Evolutionary conservation across 805 yeast species (phyloP), one percentile per base, ranked within the genome.

Genomic region (Lachancea thermotolerans): DNA sequence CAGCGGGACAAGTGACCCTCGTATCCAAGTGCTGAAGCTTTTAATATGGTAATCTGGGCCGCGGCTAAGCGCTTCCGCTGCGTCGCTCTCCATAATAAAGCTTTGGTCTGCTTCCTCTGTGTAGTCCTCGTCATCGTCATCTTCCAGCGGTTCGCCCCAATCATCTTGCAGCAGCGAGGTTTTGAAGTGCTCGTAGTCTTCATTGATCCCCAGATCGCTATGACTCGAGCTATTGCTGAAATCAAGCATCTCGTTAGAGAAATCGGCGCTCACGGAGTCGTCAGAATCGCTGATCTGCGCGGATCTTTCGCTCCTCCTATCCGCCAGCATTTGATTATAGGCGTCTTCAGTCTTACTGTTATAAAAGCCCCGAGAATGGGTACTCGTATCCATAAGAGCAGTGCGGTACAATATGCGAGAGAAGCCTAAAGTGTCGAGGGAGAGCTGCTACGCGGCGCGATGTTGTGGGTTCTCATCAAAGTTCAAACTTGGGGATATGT

Each of bases 31-130:
- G 30, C n/a, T 31, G 25, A 29, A 30, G 18, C 17, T 29, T 10
- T 32, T 21, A 7, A 12, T 18, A 14, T 18, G 31, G 17, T 35
- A 36, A 31, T 21, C 35, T 7, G 36, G 29, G 16, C 12, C 30
- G 6, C 29, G 27, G 14, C 36, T 21, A 10, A 11, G 50, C 16
- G 37, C 47, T 18, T 41, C 52, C 10, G 49, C 49, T n/a, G 29
- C 44, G 21, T 53, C 49, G 15, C 44, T 48, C 10, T 52, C 52
- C 28, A 44, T 44, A 9, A 54, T 47, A 37, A 56, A 56, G 36
- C 58, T 53, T 29, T 45, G 52, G 41, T 56, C 55, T 8, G 57
- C 58, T 45, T 52, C 58, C 36, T 51, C 54, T 4, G 58, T 51
- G 32, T 55, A 52, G 33, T 52, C 57, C 27, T 49, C 41, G 30